Conservation (phyloP, 768 basidiomycete species). For the Phlegmacium glaucopus region DNA sequence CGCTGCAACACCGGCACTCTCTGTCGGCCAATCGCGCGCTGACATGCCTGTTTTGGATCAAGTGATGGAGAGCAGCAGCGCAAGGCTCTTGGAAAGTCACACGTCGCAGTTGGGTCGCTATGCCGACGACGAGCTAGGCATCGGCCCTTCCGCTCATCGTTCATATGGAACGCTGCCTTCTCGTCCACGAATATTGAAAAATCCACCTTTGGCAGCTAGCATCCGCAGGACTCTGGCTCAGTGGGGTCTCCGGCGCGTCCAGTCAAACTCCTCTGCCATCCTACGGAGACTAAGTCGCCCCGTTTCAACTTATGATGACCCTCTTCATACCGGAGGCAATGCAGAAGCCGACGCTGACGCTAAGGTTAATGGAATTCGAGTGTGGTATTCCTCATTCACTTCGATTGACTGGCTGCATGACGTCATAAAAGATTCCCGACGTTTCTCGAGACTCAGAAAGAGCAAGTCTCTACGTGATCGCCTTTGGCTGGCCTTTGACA, state of each 20-base stretch:
- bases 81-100: too few species aligned
- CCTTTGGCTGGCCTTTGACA: slow-evolving; percentile 62
- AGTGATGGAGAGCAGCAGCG: too few species aligned
- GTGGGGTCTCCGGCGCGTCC: slow-evolving; percentile 25
- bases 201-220: slow-evolving; percentile 21
- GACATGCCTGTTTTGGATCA: too few species aligned
- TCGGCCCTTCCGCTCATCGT: slow-evolving; percentile 10
- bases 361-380: slow-evolving; percentile 82
- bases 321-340: slow-evolving; percentile 31
- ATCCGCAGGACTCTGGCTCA: slow-evolving; percentile 33
- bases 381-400: slow-evolving; percentile 87
- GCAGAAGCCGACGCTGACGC: slow-evolving; percentile 50
- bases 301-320: slow-evolving; percentile 71
- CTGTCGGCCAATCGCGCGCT: too few species aligned
- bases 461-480: slow-evolving; percentile 69
- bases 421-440: slow-evolving; percentile 88
- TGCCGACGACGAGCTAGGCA: slow-evolving; percentile 12
- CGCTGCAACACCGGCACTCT: too few species aligned
- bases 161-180: slow-evolving; percentile 59
- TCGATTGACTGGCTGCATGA: slow-evolving; percentile 98
- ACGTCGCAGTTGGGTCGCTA: background rate
- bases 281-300: slow-evolving; percentile 47
- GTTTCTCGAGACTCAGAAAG: slow-evolving; percentile 65
- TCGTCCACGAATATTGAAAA: slow-evolving; percentile 24
- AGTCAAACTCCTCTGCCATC: slow-evolving; percentile 31